Conservation (phyloP, 2,329 filamentous ascomycete genomes). For the Neofusicoccum laricinum region DNA sequence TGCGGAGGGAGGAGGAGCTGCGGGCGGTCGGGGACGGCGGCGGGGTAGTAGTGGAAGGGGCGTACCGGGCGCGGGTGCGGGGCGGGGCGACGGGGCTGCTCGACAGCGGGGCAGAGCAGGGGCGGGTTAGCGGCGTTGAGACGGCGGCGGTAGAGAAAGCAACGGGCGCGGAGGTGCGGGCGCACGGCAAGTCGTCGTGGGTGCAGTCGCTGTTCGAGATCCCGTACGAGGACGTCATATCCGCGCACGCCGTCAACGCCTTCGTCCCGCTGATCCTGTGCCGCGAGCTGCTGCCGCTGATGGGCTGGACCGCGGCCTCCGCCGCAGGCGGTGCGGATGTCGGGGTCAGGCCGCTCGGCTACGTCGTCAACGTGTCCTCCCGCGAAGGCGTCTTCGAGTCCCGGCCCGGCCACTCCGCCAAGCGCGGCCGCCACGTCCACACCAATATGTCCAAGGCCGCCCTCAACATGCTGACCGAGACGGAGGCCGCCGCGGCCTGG, state of each 20-base stretch:
- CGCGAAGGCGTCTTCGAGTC: slow-evolving; percentile 37
- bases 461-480: slow-evolving; percentile 43
- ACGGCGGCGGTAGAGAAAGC: background rate
- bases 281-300: slow-evolving; percentile 34
- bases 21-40: slow-evolving; percentile 28
- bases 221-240: slow-evolving; percentile 40
- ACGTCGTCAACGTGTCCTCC: slow-evolving; percentile 37
- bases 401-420: background rate
- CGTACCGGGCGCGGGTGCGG: background rate
- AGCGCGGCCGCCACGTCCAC: background rate
- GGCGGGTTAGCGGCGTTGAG: background rate
- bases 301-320: slow-evolving; percentile 18
- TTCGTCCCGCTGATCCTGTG: slow-evolving; percentile 40
- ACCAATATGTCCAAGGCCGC: slow-evolving; percentile 41
- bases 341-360: slow-evolving; percentile 18
- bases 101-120: background rate
- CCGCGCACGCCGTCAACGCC: slow-evolving; percentile 37
- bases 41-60: slow-evolving; percentile 26
- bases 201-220: slow-evolving; percentile 35
- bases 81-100: background rate
- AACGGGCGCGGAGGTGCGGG: background rate
- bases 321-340: background rate
- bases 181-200: slow-evolving; percentile 31
- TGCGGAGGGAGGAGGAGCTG: slow-evolving; percentile 14
- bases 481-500: slow-evolving; percentile 34